A percentile compares a stretch with the other conserved stretches of the same genome.
Evolutionary conservation across 2,329 filamentous ascomycete species (phyloP).

Genomic region (Chaetomium sp.): DNA sequence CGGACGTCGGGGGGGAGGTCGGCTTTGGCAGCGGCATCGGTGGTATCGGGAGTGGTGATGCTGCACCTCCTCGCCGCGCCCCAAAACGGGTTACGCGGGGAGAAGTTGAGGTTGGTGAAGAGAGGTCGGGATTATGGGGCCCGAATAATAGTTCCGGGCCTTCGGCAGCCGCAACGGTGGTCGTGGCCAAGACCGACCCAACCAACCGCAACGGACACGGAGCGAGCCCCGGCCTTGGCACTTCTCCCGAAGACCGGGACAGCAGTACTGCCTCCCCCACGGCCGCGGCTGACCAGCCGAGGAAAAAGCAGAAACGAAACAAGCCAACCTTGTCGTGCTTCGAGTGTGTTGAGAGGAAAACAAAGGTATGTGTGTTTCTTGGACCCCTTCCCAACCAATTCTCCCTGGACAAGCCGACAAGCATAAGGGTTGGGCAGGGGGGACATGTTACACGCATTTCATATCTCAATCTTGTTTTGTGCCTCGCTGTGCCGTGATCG

Average conservation of each 20-base stretch:
- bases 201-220: constrained; percentile 3
- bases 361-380: constrained; percentile 51
- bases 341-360: constrained; percentile 77
- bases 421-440: neutral
- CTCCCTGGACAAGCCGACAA: too few species aligned
- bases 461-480: too few species aligned
- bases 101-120: neutral
- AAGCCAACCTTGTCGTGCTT: constrained; percentile 75
- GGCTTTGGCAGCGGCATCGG: too few species aligned
- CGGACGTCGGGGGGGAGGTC: neutral
- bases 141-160: neutral
- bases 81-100: constrained; percentile 4
- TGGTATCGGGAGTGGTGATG: too few species aligned
- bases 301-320: constrained; percentile 76
- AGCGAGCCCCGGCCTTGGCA: constrained; percentile 14
- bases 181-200: neutral
- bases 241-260: constrained; percentile 17
- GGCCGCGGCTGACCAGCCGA: constrained; percentile 32
- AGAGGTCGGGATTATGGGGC: constrained; percentile 4
- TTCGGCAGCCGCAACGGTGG: too few species aligned
- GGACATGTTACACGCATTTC: too few species aligned
- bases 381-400: neutral
- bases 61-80: neutral
- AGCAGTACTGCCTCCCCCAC: constrained; percentile 24
- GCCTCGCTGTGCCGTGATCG: neutral